Evolutionary conservation across 225 moss, liverwort and hornwort species (phyloP), one percentile per base, ranked within the genome.

Genomic region (Pseudisothecium myosuroides): DNA sequence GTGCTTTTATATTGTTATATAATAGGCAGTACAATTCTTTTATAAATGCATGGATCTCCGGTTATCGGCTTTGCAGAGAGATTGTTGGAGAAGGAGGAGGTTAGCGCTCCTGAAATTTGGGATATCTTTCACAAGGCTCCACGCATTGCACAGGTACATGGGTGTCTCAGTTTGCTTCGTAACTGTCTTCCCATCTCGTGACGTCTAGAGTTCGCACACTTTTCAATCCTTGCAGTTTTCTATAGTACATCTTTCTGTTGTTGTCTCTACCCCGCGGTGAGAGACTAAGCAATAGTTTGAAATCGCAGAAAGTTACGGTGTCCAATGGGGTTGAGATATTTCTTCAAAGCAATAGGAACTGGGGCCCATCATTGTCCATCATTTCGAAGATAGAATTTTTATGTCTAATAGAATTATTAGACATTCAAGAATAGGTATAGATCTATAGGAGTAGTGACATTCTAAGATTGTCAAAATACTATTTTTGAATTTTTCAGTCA

Each of bases 71-170:
- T 92, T 84, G 54, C 94, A 99, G 97, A 97, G 91, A 93, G 94
- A 80, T 91, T 99, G 76, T 85, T 99, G 95, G 96, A 99, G 80
- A 95, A 96, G 89, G 97, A 99, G 89, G 96, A 96, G 81, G 85
- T 96, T 62, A 88, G 92, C 80, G 96, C 97, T 88, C 87, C 95
- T 90, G 96, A 97, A 91, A 95, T 99, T 73, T 96, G 96, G 96
- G 97, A 97, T 89, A 95, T 97, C 80, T 99, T 95, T 67, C 93
- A 94, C 86, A 96, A 95, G 89, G 88, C 99, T 87, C 97, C 99
- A 61, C 99, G 99, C 72, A 89, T 97, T 81, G 90, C 96, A 24
- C 99, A 99, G 97, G 97, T 98, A 60, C 66, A 82, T n/a, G 82
- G 83, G 56, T 81, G 80, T 62, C 47, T 81, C 80, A 69, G 71